phyloP scores from a whole-genome alignment of 2,329 filamentous ascomycete species.

The Ilyonectria destructans region DNA sequence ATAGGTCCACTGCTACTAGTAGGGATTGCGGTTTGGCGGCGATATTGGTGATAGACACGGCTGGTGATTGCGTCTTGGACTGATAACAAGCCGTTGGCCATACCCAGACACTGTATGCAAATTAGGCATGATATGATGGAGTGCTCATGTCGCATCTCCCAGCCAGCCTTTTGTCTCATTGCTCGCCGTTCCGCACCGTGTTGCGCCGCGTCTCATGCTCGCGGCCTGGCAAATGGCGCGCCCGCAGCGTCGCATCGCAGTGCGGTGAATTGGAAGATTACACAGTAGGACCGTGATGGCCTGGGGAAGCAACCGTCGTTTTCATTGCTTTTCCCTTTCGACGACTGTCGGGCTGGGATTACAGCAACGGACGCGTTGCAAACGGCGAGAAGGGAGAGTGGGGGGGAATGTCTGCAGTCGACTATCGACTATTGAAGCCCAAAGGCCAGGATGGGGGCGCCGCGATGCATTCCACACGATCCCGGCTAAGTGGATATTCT shows the following conservation, averaged over 20 bases:
- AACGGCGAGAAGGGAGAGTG: not conserved
- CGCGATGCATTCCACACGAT: not conserved
- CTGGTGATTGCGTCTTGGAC: slow-evolving; percentile 1
- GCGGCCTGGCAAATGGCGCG: too few relatives aligned
- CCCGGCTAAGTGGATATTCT: not conserved
- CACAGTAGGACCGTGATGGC: not conserved
- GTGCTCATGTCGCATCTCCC: too few relatives aligned
- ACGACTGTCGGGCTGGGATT: not conserved
- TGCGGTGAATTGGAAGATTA: too few relatives aligned
- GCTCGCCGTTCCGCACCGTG: not conserved
- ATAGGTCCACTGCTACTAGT: slow-evolving; percentile 10
- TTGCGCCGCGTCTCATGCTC: too few relatives aligned
- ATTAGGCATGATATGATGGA: not conserved
- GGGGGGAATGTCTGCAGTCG: not conserved
- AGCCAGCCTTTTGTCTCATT: not conserved
- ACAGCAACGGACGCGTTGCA: not conserved
- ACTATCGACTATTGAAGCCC: not conserved
- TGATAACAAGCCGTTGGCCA: not conserved
- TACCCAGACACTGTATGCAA: not conserved
- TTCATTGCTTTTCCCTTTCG: not conserved
- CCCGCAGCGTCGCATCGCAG: too few relatives aligned
- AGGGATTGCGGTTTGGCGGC: slow-evolving; percentile 2
- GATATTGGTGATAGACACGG: not conserved
- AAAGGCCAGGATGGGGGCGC: not conserved
- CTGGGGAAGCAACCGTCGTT: not conserved